A percentile compares a stretch with the other conserved stretches of the same genome.
Evolutionary conservation across 495 filamentous ascomycete species (phyloP).

Genomic region (Penicillium soppii): DNA sequence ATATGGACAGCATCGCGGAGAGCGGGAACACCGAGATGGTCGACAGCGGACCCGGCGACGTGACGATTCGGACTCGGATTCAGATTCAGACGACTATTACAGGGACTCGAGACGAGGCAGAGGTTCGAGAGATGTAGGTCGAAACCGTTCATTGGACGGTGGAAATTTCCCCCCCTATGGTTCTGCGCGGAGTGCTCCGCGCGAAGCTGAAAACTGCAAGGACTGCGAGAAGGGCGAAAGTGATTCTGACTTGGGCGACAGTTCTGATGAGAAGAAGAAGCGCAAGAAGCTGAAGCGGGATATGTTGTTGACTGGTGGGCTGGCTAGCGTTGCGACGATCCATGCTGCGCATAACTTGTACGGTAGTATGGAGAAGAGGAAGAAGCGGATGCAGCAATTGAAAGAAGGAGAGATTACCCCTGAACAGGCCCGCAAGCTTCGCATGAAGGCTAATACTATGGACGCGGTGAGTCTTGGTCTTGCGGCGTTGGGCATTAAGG

Average conservation of each 20-base stretch:
- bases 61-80: slow-evolving; percentile 36
- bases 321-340: slow-evolving; percentile 86
- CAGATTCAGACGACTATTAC: slow-evolving; percentile 54
- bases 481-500: slow-evolving; percentile 82
- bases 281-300: slow-evolving; percentile 80
- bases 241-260: slow-evolving; percentile 66
- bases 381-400: slow-evolving; percentile 67
- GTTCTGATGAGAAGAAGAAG: slow-evolving; percentile 72
- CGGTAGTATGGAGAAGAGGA: slow-evolving; percentile 70
- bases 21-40: slow-evolving; percentile 19
- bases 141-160: slow-evolving; percentile 24
- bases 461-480: slow-evolving; percentile 80
- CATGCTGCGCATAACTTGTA: slow-evolving; percentile 83
- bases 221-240: slow-evolving; percentile 31
- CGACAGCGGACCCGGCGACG: slow-evolving; percentile 26
- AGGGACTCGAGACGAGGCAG: slow-evolving; percentile 47
- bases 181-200: slow-evolving; percentile 13
- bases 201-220: slow-evolving; percentile 7
- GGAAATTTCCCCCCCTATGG: slow-evolving; percentile 14
- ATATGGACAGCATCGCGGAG: too few relatives aligned
- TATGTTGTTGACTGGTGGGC: slow-evolving; percentile 76
- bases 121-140: slow-evolving; percentile 55
- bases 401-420: slow-evolving; percentile 70
- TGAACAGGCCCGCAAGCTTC: slow-evolving; percentile 72
- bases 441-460: slow-evolving; percentile 69